A percentile compares a stretch with the other conserved stretches of the same genome.
Conservation (phyloP, 257 asterid species). For the Nicotiana sylvestris region DNA sequence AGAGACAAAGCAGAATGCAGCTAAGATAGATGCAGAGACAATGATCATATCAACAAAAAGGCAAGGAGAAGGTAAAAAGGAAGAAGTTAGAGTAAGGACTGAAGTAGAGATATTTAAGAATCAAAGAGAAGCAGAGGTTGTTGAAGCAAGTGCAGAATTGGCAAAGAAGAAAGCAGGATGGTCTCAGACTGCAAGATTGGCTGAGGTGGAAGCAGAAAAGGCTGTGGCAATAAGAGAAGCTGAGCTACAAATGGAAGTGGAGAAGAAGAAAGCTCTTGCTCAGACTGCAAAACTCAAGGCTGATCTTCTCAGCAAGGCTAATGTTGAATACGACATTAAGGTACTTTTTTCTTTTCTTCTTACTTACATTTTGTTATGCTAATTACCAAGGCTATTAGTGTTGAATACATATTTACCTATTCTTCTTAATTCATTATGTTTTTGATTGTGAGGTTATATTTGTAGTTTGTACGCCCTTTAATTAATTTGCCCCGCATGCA, state of each 20-base stretch:
- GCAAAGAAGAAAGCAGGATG: constrained; percentile 63
- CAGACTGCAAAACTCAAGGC: constrained; percentile 19
- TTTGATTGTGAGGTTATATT: too few relatives aligned
- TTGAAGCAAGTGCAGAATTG: constrained; percentile 42
- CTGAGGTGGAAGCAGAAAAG: constrained; percentile 55
- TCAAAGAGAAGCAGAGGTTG: constrained; percentile 49
- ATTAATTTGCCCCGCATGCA: neutral
- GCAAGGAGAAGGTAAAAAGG: constrained; percentile 50
- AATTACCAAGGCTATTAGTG: neutral
- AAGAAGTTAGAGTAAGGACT: constrained; percentile 42
- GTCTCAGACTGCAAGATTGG: constrained; percentile 49
- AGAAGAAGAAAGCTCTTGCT: constrained; percentile 15
- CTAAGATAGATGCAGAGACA: constrained; percentile 61
- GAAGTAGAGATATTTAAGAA: constrained; percentile 52
- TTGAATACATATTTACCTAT: neutral
- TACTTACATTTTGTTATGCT: too few relatives aligned
- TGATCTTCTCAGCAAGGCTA: constrained; percentile 16
- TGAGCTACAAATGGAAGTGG: constrained; percentile 24
- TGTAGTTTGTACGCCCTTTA: neutral
- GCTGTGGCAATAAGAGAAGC: constrained; percentile 61
- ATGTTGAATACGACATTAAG: constrained; percentile 17
- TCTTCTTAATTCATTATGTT: neutral
- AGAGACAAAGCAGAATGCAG: constrained; percentile 52
- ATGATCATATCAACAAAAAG: constrained; percentile 39
- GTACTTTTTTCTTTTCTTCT: neutral